Conservation (phyloP, 2,329 filamentous ascomycete genomes). For the Diaporthe destruens region DNA sequence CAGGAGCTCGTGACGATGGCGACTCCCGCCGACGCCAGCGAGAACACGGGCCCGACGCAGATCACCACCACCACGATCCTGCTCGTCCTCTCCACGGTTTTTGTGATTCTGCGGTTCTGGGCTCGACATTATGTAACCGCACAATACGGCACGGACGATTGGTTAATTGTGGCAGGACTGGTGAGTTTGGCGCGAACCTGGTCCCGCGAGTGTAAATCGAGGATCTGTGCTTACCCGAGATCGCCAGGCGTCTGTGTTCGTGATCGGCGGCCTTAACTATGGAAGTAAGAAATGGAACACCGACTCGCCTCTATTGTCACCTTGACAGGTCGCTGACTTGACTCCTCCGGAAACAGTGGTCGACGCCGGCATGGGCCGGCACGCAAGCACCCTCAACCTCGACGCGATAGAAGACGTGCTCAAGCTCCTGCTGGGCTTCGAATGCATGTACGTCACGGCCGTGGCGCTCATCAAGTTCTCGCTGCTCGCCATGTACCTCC, state of each 20-base stretch:
- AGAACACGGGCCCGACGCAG: constrained; percentile 31
- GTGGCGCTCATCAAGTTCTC: constrained; percentile 45
- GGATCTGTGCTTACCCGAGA: constrained; percentile 18
- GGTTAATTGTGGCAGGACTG: constrained; percentile 38
- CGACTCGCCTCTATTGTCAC: too few relatives aligned
- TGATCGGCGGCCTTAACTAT: constrained; percentile 41
- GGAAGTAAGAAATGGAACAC: constrained; percentile 36
- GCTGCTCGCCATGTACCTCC: constrained; percentile 46
- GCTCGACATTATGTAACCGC: constrained; percentile 35
- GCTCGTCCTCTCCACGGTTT: constrained; percentile 40
- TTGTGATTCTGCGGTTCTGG: constrained; percentile 41
- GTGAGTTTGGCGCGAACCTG: neutral
- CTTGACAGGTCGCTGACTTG: neutral
- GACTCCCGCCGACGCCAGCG: neutral
- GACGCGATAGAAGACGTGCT: constrained; percentile 43
- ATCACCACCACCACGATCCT: constrained; percentile 37
- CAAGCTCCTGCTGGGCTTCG: constrained; percentile 41
- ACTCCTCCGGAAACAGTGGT: constrained; percentile 36
- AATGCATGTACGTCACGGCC: constrained; percentile 42
- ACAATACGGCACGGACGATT: constrained; percentile 41
- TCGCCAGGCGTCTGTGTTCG: constrained; percentile 33
- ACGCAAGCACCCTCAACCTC: constrained; percentile 31
- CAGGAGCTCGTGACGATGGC: constrained; percentile 24
- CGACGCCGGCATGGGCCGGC: constrained; percentile 41
- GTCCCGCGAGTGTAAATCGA: neutral